Evolutionary conservation across 441 rosid species (phyloP).

Genomic region (Theobroma grandiflorum): DNA sequence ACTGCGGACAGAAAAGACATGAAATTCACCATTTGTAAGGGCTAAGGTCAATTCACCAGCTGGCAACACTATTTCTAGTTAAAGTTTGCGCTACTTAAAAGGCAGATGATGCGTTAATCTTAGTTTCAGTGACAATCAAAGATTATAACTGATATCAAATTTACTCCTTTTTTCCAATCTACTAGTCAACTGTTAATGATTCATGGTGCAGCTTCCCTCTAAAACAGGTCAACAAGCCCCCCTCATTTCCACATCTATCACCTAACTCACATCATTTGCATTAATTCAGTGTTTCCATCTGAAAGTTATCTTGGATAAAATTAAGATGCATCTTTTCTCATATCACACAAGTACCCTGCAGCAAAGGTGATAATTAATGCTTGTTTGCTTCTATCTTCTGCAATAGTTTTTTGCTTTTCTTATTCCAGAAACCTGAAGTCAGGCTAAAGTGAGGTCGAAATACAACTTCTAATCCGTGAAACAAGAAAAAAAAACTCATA

Average conservation of each 20-base stretch:
- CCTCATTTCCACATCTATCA: not conserved
- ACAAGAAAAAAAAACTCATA: not conserved
- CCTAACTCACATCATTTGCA: slow-evolving; percentile 1
- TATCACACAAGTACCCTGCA: not conserved
- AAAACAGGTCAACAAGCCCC: not conserved
- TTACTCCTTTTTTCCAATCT: not conserved
- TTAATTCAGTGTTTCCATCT: not conserved
- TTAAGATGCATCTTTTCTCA: not conserved
- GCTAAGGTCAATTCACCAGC: not conserved
- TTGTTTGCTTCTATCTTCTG: not conserved
- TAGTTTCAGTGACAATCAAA: not conserved
- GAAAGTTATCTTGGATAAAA: not conserved
- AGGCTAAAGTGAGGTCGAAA: not conserved
- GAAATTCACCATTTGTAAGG: no score
- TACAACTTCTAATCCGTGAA: not conserved
- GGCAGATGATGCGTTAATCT: not conserved
- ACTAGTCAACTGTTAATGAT: not conserved
- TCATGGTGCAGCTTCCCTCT: not conserved
- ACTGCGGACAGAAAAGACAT: not conserved
- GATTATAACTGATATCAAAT: no score
- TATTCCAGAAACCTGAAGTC: not conserved
- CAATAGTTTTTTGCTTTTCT: no score
- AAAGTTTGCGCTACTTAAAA: not conserved
- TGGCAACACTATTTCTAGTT: not conserved
- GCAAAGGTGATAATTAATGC: not conserved